Evolutionary conservation across 495 filamentous ascomycete genomes (phyloP).

Genomic region (Trypethelium eluteriae): DNA sequence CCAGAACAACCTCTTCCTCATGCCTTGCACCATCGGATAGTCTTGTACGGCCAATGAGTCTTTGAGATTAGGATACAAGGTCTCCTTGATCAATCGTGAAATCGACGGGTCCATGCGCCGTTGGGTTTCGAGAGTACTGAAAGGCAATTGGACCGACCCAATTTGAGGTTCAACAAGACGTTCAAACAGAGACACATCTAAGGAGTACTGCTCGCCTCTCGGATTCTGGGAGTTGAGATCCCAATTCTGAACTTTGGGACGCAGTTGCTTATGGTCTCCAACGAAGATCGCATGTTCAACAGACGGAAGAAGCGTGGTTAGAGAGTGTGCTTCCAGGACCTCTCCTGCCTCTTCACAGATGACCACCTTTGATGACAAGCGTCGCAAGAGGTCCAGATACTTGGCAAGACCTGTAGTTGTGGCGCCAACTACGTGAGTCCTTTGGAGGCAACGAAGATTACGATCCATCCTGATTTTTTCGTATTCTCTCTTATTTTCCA

Average conservation of each 20-base stretch:
- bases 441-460: conserved; percentile 43
- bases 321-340: conserved; percentile 61
- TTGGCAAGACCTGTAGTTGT: conserved; percentile 67
- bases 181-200: conserved; percentile 64
- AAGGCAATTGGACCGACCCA: conserved; percentile 40
- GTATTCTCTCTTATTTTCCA: conserved; percentile 27
- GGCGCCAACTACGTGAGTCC: conserved; percentile 57
- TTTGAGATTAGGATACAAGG: conserved; percentile 56
- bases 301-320: conserved; percentile 58
- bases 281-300: conserved; percentile 68
- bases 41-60: conserved; percentile 46
- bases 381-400: conserved; percentile 53
- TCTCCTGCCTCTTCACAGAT: conserved; percentile 72
- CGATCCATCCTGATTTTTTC: conserved; percentile 42
- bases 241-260: conserved; percentile 60
- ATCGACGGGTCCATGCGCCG: conserved; percentile 68
- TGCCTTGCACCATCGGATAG: conserved; percentile 55
- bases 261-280: conserved; percentile 65
- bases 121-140: conserved; percentile 54
- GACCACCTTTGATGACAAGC: conserved; percentile 56
- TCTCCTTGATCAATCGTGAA: conserved; percentile 47
- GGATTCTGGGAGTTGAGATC: conserved; percentile 51
- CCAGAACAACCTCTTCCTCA: conserved; percentile 63
- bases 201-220: conserved; percentile 46
- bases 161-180: conserved; percentile 47